Evolutionary conservation across 176 grass and related monocot genomes (phyloP), one percentile per base, ranked within the genome.

Genomic region (Echinochloa phyllopogon): DNA sequence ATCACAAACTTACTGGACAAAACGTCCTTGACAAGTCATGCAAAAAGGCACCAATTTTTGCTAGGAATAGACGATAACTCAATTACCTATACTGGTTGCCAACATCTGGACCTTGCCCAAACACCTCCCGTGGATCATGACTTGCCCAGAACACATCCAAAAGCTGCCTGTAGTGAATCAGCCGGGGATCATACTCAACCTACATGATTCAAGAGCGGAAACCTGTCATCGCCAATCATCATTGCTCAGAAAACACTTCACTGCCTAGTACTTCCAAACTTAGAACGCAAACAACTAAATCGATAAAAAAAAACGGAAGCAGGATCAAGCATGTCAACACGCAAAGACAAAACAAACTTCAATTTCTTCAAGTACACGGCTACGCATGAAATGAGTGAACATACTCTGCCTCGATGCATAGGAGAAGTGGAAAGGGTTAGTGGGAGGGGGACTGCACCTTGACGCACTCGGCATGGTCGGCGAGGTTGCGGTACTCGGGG

Each of bases 41-140:
- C 70, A 50, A 51, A 73, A 45, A 59, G n/a, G 12, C 1, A 78
- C 4, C 14, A 16, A 0, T 5, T 53, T 53, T 90, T 68, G 39
- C 42, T 13, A 25, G 13, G 51, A 3, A 8, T n/a, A 63, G 60
- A 42, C 5, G 39, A 73, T 65, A 40, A 43, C 5, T 45, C 40
- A 77, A 69, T 78, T 62, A 96, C 96, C 96, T 96, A 23, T 99
- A 99, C 43, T 99, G 96, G 63, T 94, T 92, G 27, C 96, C 96
- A 62, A 99, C 96, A 88, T 99, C 96, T 24, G 96, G 96, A 44
- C 96, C 96, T 90, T 99, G 96, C 21, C 96, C 96, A 55, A 99
- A 96, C 47, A 94, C 93, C 83, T 98, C 93, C 76, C 91, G 83
- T 4, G 96, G 77, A 89, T 98, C 96, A 29, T 98, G 96, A 74